A percentile compares a stretch with the other conserved stretches of the same genome.
Conservation (phyloP, 2,329 filamentous ascomycete genomes). For the Thielaviopsis cerberus region DNA sequence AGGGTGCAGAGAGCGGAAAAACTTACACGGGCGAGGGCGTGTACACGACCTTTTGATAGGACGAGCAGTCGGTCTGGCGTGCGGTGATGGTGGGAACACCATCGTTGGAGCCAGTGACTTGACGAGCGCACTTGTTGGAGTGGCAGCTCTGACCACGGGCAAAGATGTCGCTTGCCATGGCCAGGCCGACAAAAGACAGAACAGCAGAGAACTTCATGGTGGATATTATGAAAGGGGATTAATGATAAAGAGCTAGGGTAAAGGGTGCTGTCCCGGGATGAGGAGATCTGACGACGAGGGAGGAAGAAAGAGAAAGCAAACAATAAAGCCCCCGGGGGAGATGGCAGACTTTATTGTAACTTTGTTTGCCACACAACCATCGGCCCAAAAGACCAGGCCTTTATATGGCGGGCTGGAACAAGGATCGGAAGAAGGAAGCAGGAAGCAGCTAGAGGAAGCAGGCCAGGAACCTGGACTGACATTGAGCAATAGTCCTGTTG, state of each 20-base stretch:
- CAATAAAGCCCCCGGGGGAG: neutral
- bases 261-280: no score
- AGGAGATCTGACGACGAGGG: neutral
- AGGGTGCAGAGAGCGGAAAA: neutral
- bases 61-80: conserved; percentile 24
- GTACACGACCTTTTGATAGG: conserved; percentile 23
- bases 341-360: neutral
- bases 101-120: conserved; percentile 25
- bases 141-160: conserved; percentile 18
- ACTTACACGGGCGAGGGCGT: conserved; percentile 24
- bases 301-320: neutral
- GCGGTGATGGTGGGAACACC: conserved; percentile 20
- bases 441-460: neutral
- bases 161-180: conserved; percentile 20
- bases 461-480: neutral
- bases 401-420: neutral
- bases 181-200: conserved; percentile 22
- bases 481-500: neutral
- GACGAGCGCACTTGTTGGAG: conserved; percentile 29
- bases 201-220: conserved; percentile 25
- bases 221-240: conserved; percentile 1
- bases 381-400: neutral
- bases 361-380: neutral
- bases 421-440: neutral
- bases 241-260: neutral